A percentile compares a stretch with the other conserved stretches of the same genome.
These are phyloP conservation scores for Gloeostereum incarnatum DNA, from an alignment of 768 basidiomycete species.

Conservation along the genomic window DNA sequence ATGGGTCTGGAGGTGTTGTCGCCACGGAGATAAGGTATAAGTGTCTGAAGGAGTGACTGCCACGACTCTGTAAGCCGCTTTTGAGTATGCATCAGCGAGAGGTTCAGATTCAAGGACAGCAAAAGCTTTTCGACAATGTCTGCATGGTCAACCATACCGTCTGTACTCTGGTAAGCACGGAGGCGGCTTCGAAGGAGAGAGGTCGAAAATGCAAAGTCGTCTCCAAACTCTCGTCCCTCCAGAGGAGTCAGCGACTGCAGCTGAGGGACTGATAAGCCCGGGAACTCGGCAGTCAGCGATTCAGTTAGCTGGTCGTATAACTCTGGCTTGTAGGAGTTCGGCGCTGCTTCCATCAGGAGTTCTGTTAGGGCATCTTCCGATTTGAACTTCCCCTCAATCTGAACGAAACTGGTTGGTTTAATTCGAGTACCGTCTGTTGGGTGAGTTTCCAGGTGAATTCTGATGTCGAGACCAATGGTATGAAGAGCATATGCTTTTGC, in stretches of 20 bases:
- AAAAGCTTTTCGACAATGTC: conserved; percentile 50
- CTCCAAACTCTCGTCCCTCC: conserved; percentile 70
- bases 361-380: conserved; percentile 58
- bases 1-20: conserved; percentile 46
- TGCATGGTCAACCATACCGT: conserved; percentile 31
- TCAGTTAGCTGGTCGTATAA: conserved; percentile 56
- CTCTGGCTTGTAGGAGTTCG: conserved; percentile 62
- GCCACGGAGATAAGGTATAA: conserved; percentile 54
- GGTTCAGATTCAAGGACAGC: conserved; percentile 75
- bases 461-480: conserved; percentile 69
- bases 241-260: conserved; percentile 53
- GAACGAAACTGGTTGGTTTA: conserved; percentile 52
- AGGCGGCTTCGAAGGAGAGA: conserved; percentile 51
- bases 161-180: conserved; percentile 32
- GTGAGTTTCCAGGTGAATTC: conserved; percentile 40
- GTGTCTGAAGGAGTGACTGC: conserved; percentile 60
- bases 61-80: conserved; percentile 68
- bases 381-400: conserved; percentile 48
- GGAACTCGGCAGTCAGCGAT: conserved; percentile 40
- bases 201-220: conserved; percentile 67
- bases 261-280: conserved; percentile 54
- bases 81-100: conserved; percentile 78
- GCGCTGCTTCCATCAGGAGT: conserved; percentile 57
- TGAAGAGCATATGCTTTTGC: conserved; percentile 70
- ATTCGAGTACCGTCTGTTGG: conserved; percentile 21